Percentiles rank a stretch among this genome's conserved stretches.
Conservation (phyloP, 768 basidiomycete genomes). For the Clitopilus passeckerianus region DNA sequence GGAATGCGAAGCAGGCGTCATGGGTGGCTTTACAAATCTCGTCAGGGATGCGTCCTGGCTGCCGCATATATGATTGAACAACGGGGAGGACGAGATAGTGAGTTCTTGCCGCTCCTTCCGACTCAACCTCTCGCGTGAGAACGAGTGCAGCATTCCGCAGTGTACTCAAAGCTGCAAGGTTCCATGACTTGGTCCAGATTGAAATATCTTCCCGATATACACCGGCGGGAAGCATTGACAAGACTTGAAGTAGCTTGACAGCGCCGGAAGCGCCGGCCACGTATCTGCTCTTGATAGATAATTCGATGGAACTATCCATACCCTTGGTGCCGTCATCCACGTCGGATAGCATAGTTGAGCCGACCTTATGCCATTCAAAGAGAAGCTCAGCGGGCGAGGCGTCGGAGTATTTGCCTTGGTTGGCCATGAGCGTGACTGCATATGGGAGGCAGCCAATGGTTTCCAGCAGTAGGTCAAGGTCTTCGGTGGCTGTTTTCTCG, state of each 20-base stretch:
- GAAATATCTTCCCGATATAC: not conserved
- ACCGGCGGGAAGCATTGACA: not conserved
- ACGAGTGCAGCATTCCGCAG: not conserved
- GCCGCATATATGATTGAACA: constrained; percentile 13
- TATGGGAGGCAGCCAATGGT: not conserved
- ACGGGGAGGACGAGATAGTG: constrained; percentile 11
- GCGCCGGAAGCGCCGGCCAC: not conserved
- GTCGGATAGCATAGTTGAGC: not conserved
- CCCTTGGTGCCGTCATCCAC: not conserved
- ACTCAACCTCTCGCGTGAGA: not conserved
- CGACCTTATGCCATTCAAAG: not conserved
- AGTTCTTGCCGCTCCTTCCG: not conserved
- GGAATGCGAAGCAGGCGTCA: constrained; percentile 9
- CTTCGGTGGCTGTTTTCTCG: no score
- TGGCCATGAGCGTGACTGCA: not conserved
- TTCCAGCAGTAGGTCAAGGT: not conserved
- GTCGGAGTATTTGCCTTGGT: not conserved
- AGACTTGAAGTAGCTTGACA: not conserved
- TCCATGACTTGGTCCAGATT: not conserved
- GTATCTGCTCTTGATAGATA: not conserved
- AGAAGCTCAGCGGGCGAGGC: not conserved
- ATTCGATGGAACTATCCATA: not conserved
- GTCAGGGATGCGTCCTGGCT: constrained; percentile 4
- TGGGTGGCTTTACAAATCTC: constrained; percentile 5
- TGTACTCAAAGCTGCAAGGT: not conserved